These are phyloP conservation scores for Rhizophora mangle DNA, from an alignment of 345 rosid species.

Conservation along the genomic window DNA sequence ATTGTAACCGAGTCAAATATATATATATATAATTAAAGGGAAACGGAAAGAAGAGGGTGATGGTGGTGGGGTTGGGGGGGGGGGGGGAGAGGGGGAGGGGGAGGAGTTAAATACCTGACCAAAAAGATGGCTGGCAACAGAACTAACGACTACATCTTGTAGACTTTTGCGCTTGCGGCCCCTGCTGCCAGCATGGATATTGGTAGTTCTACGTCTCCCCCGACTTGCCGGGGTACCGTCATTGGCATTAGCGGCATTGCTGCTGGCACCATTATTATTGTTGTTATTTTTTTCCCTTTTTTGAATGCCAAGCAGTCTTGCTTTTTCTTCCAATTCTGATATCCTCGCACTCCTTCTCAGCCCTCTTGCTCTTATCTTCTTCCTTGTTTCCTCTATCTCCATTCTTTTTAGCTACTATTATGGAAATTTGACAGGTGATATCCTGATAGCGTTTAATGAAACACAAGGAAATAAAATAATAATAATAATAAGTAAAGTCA, in stretches of 20 bases:
- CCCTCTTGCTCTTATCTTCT: neutral
- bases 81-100: too few relatives aligned
- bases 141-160: conserved; percentile 1
- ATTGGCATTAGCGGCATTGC: too few relatives aligned
- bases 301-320: neutral
- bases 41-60: too few relatives aligned
- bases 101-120: neutral
- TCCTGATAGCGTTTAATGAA: too few relatives aligned
- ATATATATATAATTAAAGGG: too few relatives aligned
- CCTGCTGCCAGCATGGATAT: neutral
- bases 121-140: neutral
- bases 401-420: neutral
- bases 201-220: neutral
- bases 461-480: neutral
- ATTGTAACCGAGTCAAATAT: too few relatives aligned
- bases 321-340: conserved; percentile 16
- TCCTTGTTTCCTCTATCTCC: neutral
- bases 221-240: too few relatives aligned
- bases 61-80: too few relatives aligned
- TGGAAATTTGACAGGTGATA: too few relatives aligned
- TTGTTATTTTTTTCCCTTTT: neutral
- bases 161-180: conserved; percentile 19
- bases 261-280: neutral
- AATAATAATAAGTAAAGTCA: too few relatives aligned
- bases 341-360: conserved; percentile 18